phyloP scores from a whole-genome alignment of 1,139 yeast genomes.

The Sugiyamaella neomexicana region DNA sequence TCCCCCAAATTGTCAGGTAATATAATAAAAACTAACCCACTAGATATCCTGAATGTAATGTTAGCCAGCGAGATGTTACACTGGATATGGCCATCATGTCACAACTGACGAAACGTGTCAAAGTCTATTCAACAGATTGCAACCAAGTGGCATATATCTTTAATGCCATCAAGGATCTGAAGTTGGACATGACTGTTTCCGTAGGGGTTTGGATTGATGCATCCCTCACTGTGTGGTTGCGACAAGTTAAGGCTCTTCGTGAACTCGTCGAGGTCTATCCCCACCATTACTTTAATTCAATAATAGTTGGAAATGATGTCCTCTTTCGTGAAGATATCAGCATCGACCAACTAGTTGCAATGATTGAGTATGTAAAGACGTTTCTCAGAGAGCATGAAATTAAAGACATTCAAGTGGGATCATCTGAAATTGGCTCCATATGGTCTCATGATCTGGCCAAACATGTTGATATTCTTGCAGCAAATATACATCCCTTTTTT shows the following conservation, averaged over 20 bases:
- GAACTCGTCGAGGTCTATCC: constrained; percentile 49
- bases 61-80: constrained; percentile 49
- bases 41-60: constrained; percentile 47
- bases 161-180: constrained; percentile 52
- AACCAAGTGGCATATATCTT: constrained; percentile 55
- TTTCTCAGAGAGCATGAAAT: constrained; percentile 40
- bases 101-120: constrained; percentile 55
- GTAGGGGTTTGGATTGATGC: constrained; percentile 66
- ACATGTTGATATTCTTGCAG: constrained; percentile 58
- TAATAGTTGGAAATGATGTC: constrained; percentile 65
- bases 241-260: constrained; percentile 43
- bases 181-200: constrained; percentile 56
- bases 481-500: constrained; percentile 69
- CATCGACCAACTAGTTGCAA: constrained; percentile 43
- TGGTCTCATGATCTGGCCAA: constrained; percentile 37
- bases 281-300: constrained; percentile 48
- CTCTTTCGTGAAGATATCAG: constrained; percentile 55
- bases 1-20: not conserved
- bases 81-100: constrained; percentile 59
- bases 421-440: constrained; percentile 55
- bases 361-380: constrained; percentile 47
- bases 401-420: constrained; percentile 51
- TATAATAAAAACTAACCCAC: not conserved
- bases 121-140: constrained; percentile 67
- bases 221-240: constrained; percentile 47